Conservation (phyloP, 257 asterid species). For the Galeopsis tetrahit region DNA sequence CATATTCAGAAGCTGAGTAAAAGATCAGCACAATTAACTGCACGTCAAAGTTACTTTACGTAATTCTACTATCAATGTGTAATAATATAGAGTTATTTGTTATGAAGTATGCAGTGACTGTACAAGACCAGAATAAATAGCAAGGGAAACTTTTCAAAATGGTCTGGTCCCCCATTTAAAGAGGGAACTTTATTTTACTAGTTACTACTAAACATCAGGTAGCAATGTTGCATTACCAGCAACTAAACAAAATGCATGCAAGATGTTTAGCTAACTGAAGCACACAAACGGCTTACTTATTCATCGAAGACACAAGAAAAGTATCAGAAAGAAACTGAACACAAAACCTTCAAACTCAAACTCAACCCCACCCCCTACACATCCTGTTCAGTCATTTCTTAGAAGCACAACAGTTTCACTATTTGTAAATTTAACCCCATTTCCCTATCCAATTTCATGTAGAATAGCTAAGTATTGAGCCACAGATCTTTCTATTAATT, state of each 20-base stretch:
- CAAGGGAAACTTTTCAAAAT: neutral
- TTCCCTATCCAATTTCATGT: slow-evolving; percentile 4
- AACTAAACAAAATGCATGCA: slow-evolving; percentile 11
- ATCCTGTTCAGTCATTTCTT: neutral
- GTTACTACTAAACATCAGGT: neutral
- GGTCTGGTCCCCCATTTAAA: neutral
- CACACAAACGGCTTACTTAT: slow-evolving; percentile 6
- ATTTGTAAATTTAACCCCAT: neutral
- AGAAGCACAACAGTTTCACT: slow-evolving; percentile 19
- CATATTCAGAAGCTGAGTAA: slow-evolving; percentile 12
- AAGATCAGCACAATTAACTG: slow-evolving; percentile 1
- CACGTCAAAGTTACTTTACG: neutral
- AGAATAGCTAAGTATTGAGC: slow-evolving; percentile 3
- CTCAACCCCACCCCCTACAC: neutral
- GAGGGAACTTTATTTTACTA: neutral
- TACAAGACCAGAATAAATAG: neutral
- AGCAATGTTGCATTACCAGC: neutral
- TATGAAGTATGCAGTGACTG: neutral
- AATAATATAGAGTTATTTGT: neutral
- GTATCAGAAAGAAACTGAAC: neutral
- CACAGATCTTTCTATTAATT: neutral
- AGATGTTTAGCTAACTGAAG: neutral
- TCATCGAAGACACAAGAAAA: neutral
- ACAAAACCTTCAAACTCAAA: slow-evolving; percentile 26
- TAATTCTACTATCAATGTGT: neutral